Percentiles rank a stretch among this genome's conserved stretches.
Conservation (phyloP, 1,139 yeast species). For the Eremothecium gossypii region DNA sequence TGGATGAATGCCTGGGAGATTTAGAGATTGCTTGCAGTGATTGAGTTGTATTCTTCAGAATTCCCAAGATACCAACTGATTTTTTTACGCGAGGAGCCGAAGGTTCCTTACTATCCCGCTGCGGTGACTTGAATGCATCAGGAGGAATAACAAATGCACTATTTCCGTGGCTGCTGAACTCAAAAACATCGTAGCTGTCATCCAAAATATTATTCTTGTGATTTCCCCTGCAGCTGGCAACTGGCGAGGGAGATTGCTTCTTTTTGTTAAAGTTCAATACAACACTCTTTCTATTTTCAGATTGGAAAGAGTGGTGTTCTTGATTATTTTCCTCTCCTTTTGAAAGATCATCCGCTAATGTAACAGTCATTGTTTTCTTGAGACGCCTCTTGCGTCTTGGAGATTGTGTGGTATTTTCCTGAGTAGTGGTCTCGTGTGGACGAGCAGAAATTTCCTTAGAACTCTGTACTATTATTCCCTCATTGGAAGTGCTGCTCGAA, state of each 20-base stretch:
- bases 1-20: conserved; percentile 1
- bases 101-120: not conserved
- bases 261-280: conserved; percentile 9
- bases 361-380: not conserved
- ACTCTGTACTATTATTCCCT: not conserved
- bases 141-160: conserved; percentile 25
- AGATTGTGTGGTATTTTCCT: not conserved
- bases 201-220: conserved; percentile 19
- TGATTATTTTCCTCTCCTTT: not conserved
- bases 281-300: conserved; percentile 6
- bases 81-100: not conserved
- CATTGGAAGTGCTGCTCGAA: conserved; percentile 3
- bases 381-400: not conserved
- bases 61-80: not conserved
- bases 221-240: not conserved
- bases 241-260: not conserved
- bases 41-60: conserved; percentile 3
- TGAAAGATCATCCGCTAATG: not conserved
- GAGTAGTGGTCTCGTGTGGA: not conserved
- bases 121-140: conserved; percentile 7
- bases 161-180: conserved; percentile 25
- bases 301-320: not conserved
- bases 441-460: not conserved
- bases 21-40: not conserved
- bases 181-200: conserved; percentile 26